Base-by-base conservation (phyloP, 495 filamentous ascomycete species). In the Amphirosellinia nigrospora region DNA sequence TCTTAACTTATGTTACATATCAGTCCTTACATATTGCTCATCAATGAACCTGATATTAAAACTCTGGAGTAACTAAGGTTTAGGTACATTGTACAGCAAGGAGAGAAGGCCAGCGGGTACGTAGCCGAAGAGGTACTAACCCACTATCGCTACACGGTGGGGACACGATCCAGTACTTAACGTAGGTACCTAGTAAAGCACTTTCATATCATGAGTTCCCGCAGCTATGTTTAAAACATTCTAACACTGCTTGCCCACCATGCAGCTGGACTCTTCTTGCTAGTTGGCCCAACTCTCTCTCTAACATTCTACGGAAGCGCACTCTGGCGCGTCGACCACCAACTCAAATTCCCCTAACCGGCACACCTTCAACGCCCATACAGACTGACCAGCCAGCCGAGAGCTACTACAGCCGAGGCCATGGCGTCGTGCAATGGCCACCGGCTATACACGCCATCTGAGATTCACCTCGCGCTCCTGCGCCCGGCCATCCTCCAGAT, bases 401-500 rank as follows among this genome's bases (percentile, higher is more conserved):
- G 38, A 39, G 38, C 34, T 11, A 19, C 16, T 11, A 34, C 36
- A 59, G 38, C 21, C 46, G 32, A 19, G 32, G 39, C 30, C 59
- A 70, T 70, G 68, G 68, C 68, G 26, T 70, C 68, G 13, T 64
- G 64, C 48, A 64, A 64, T 26, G 60, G 68, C 28, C 68, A 64
- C 60, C 46, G 60, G 19, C 38, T 28, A 8, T 70, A 64, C 16
- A 71, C 64, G 23, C 46, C 73, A 1, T 70, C 62, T 41, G 68
- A 73, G 19, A 65, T 75, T 11, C 68, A 73, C 56, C 89, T 90
- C 78, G 87, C 93, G 41, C 89, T 97, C 72, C 86, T 97, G 30
- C 90, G 92, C 28, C 94, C 94, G 2, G 88, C 89, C 38, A 86
- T 96, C 66, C 88, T 97, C 66, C 92, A 96, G 72, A 94, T 96